These are phyloP conservation scores for Apiospora saccharicola DNA, from an alignment of 2,329 filamentous ascomycete species.

Conservation along the genomic window DNA sequence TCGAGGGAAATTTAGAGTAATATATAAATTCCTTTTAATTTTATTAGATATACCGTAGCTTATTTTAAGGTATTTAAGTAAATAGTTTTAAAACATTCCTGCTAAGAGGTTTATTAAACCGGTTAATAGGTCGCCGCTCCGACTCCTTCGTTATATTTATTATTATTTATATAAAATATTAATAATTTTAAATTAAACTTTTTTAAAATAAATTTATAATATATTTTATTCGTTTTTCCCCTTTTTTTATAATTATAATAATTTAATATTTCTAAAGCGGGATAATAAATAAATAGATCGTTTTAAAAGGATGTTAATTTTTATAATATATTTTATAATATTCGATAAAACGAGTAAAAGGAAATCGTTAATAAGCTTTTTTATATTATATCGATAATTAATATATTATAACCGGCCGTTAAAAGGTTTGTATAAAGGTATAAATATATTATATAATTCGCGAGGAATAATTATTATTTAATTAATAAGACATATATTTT, in stretches of 20 bases:
- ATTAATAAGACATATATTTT: not conserved
- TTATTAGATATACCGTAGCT: not conserved
- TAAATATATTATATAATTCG: not conserved
- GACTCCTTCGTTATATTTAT: not conserved
- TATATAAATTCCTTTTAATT: not conserved
- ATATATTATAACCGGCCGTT: not conserved
- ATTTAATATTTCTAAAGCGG: not conserved
- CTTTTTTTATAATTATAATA: not conserved
- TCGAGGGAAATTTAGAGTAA: not conserved
- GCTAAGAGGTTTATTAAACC: too few relatives aligned
- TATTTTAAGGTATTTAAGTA: too few relatives aligned
- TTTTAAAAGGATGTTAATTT: not conserved
- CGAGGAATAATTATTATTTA: not conserved
- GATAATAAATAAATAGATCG: not conserved
- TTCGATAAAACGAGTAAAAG: not conserved
- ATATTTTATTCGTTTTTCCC: not conserved
- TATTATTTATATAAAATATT: not conserved
- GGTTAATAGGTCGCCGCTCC: not conserved
- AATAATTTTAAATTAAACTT: not conserved
- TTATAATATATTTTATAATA: not conserved
- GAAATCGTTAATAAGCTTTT: not conserved
- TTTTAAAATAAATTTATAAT: not conserved
- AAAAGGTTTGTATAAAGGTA: not conserved
- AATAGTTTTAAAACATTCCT: too few relatives aligned
- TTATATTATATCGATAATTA: not conserved